Evolutionary conservation across 371 early-diverging fungal species (phyloP), one percentile per base, ranked within the genome.

Genomic region (Batkoa obscura): DNA sequence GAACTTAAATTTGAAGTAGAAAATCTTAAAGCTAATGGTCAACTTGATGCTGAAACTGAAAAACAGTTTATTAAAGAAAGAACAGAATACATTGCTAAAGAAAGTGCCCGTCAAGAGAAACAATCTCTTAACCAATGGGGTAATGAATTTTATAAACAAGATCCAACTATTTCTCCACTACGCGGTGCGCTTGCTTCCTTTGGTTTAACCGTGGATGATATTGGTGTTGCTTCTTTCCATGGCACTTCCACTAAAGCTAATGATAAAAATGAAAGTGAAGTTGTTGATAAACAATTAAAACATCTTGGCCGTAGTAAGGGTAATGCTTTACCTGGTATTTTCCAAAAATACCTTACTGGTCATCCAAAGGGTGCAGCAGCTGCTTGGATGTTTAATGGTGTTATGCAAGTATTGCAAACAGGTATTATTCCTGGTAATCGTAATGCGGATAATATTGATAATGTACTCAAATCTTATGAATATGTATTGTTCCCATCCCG

Each of bases 281-380:
- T 90, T 2, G 60, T 92, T 50, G 85, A 93, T 76, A 71, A 74
- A 59, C 94, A 94, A 71, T 66, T 95, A 59, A 74, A 67, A 53
- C 90, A 90, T 64, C 75, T 94, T 23, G 95, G 95, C 42, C 85
- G 94, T 61, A 75, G 83, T 56, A 79, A 75, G 63, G 95, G 94
- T 56, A 86, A 90, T 61, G 76, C 78, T 42, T 65, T 82, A 45
- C 83, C 91, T 32, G 75, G 82, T 45, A 77, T 89, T 60, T 87
- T 86, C 80, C 94, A 94, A 59, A 94, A 94, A 69, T 86, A 90
- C 69, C 75, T 94, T 57, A 94, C 94, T 53, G 94, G 94, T 58
- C 93, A 94, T 64, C 90, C 95, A 43, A 94, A 94, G 84, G 94
- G 90, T 59, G 86, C 93, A 48, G 94, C 94, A 46, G 92, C 94